Evolutionary conservation across 257 asterid genomes (phyloP).

Genomic region (Solanum etuberosum): DNA sequence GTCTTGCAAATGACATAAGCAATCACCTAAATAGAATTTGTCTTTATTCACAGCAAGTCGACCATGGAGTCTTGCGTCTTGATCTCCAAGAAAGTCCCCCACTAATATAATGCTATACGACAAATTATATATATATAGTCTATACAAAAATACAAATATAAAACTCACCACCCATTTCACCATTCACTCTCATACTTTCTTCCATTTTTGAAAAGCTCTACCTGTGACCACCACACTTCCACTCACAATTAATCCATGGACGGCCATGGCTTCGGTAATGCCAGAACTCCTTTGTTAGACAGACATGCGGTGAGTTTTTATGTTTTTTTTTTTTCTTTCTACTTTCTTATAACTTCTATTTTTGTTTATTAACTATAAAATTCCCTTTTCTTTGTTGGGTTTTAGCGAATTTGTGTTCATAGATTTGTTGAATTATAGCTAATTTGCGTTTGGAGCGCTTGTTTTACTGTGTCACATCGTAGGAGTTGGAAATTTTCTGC

Average conservation of each 20-base stretch:
- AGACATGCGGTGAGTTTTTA: conserved; percentile 33
- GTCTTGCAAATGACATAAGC: background rate
- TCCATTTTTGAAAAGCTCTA: background rate
- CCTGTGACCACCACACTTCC: background rate
- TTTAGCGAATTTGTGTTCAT: background rate
- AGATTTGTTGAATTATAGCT: background rate
- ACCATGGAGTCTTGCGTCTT: background rate
- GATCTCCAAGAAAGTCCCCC: background rate
- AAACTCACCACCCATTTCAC: background rate
- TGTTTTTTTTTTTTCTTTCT: background rate
- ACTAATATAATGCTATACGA: background rate
- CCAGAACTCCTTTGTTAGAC: conserved; percentile 36
- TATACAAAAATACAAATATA: too few relatives aligned
- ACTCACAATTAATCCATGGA: background rate
- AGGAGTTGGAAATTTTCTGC: background rate
- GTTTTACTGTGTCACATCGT: background rate
- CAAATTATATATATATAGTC: background rate
- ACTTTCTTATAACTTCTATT: background rate
- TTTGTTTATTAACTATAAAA: background rate
- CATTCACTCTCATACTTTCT: background rate
- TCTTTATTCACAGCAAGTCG: background rate
- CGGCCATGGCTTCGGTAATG: conserved; percentile 31
- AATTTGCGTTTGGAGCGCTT: background rate
- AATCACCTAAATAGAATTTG: background rate
- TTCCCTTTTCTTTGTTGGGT: background rate